Evolutionary conservation across 1,284 basidiomycete genomes (phyloP), one percentile per base, ranked within the genome.

Genomic region (Moesziomyces antarcticus): DNA sequence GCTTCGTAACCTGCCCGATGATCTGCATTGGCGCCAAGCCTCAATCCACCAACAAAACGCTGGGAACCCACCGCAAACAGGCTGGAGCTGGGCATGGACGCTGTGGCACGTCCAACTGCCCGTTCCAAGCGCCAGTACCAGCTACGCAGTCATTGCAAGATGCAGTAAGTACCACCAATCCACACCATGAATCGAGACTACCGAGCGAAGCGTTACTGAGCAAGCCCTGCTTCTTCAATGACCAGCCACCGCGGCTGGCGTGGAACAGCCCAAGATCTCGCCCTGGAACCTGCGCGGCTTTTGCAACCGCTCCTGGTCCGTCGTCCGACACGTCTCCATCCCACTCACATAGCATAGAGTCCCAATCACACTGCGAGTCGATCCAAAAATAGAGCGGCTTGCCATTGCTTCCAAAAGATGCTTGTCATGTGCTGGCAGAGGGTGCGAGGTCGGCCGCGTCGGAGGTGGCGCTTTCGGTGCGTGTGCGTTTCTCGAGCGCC

Each of bases 271-370:
- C 25, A 58, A 45, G 55, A 56, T 63, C 46, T 70, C 71, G 11
- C 33, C 56, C 0, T 78, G 70, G 73, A 78, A 78, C 22, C 35
- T 78, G n/a, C 59, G 76, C 18, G 76, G 76, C 9, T 78, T 78
- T 43, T 50, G 55, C 54, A 68, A 75, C 21, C 68, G 76, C 45
- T 65, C 62, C 24, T 76, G 76, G 76, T 72, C 73, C 4, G 63
- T 78, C 22, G 58, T 76, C 11, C 56, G 70, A n/a, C 55, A 59
- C 22, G n/a, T 68, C 35, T 52, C 50, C 37, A 6, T 8, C 37
- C 14, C 16, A 18, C 37, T n/a, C 37, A 5, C 37, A 11, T 40
- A 40, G 37, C 16, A 40, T 5, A 40, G 0, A 18, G 10, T 33
- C 30, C 30, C 5, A 33, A 13, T 4, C 30, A 33, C 11, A 33